Percentiles rank a stretch among this genome's conserved stretches.
These are phyloP conservation scores for Neonectria neomacrospora DNA, from an alignment of 2,329 filamentous ascomycete genomes.

Conservation along the genomic window DNA sequence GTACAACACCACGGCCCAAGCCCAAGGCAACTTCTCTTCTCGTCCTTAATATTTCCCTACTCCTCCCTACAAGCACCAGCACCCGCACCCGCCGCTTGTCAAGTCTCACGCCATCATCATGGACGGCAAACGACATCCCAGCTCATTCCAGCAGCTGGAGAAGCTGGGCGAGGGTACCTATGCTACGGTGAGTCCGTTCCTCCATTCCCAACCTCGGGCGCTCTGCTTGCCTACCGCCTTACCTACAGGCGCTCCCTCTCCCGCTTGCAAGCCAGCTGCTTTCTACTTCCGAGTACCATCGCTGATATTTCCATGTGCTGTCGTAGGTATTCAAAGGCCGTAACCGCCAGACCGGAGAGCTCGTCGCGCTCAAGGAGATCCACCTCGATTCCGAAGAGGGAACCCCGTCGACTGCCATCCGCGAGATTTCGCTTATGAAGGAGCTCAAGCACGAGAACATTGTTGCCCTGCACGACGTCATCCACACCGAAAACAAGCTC, in stretches of 20 bases:
- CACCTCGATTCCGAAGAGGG: constrained; percentile 98
- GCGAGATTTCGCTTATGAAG: constrained; percentile 99
- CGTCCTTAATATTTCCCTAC: constrained; percentile 2
- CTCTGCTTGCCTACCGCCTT: not conserved
- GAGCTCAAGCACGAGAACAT: constrained; percentile 99
- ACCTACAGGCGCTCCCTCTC: not conserved
- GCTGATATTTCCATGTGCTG: constrained; percentile 27
- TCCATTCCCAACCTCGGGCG: not conserved
- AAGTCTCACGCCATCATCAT: constrained; percentile 61
- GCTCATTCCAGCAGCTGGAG: constrained; percentile 98
- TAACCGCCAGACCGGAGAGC: constrained; percentile 95
- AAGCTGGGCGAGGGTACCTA: constrained; percentile 99
- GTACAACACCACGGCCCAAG: constrained; percentile 14
- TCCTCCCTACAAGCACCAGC: not conserved
- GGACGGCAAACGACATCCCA: constrained; percentile 93
- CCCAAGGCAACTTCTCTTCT: constrained; percentile 14
- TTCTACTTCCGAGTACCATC: not conserved
- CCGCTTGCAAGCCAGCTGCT: not conserved
- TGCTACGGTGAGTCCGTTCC: constrained; percentile 77
- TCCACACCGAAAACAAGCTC: constrained; percentile 99
- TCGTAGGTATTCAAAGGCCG: constrained; percentile 95
- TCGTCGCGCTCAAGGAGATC: constrained; percentile 97
- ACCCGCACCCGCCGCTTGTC: not conserved
- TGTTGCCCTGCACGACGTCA: constrained; percentile 96
- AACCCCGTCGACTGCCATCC: constrained; percentile 95